Conservation (phyloP, 179 eudicot genomes). For the Camellia oleifera region DNA sequence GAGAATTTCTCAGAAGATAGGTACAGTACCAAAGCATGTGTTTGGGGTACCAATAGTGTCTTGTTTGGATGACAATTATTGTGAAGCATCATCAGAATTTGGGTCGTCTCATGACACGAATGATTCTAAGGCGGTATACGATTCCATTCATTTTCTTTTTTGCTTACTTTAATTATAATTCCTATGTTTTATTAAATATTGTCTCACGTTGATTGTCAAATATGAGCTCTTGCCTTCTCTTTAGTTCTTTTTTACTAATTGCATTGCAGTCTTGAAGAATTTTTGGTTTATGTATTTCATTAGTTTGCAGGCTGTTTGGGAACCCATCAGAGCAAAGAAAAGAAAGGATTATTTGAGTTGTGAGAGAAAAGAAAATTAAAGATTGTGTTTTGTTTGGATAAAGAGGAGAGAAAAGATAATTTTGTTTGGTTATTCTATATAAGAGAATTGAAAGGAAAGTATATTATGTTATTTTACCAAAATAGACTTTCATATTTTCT, state of each 20-base stretch:
- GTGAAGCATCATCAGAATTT: conserved; percentile 15
- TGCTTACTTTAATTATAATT: not conserved
- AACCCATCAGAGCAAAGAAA: too few relatives aligned
- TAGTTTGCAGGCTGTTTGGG: not conserved
- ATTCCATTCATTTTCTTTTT: conserved; percentile 6
- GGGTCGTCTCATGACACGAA: conserved; percentile 4
- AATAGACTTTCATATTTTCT: too few relatives aligned
- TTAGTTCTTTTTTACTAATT: not conserved
- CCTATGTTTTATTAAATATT: not conserved
- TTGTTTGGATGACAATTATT: conserved; percentile 29
- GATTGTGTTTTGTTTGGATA: too few relatives aligned
- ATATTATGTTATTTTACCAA: too few relatives aligned
- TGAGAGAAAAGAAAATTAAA: too few relatives aligned
- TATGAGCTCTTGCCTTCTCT: conserved; percentile 5
- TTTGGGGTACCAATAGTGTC: conserved; percentile 21
- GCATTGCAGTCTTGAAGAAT: not conserved
- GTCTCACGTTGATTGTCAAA: conserved; percentile 1
- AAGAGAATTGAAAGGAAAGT: too few relatives aligned
- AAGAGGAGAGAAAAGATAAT: too few relatives aligned
- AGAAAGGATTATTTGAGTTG: too few relatives aligned
- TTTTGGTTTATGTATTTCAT: not conserved
- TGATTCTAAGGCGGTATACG: conserved; percentile 20
- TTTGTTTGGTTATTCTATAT: too few relatives aligned
- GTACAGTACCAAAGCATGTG: conserved; percentile 10
- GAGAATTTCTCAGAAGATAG: conserved; percentile 15